phyloP scores from a whole-genome alignment of 1,284 basidiomycete species.

The Leccinum cinnamomeum region DNA sequence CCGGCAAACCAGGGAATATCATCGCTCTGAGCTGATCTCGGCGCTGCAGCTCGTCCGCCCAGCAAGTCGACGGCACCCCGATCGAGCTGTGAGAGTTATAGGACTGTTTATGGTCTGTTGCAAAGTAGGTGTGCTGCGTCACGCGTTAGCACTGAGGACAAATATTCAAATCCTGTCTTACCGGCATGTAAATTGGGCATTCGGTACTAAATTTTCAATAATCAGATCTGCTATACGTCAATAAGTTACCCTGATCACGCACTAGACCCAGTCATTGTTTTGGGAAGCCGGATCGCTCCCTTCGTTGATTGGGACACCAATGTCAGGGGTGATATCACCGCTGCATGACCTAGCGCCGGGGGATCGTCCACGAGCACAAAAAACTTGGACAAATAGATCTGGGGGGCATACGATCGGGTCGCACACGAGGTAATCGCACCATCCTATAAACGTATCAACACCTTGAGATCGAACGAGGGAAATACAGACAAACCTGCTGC shows the following conservation, averaged over 20 bases:
- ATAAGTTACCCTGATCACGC: slow-evolving; percentile 20
- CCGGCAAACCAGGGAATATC: slow-evolving; percentile 50
- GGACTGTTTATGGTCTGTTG: slow-evolving; percentile 60
- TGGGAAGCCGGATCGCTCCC: slow-evolving; percentile 52
- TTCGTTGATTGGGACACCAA: slow-evolving; percentile 41
- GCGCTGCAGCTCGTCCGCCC: slow-evolving; percentile 49
- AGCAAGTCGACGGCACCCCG: slow-evolving; percentile 32
- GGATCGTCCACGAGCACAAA: slow-evolving; percentile 17
- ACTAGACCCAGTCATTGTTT: slow-evolving; percentile 56
- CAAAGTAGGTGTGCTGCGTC: slow-evolving; percentile 55
- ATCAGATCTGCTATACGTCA: slow-evolving; percentile 13
- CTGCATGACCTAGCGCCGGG: neutral
- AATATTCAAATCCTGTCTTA: slow-evolving; percentile 21
- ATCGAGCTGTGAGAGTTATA: slow-evolving; percentile 28
- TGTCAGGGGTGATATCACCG: slow-evolving; percentile 17
- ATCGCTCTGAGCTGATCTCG: slow-evolving; percentile 45
- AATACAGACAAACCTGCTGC: slow-evolving; percentile 40
- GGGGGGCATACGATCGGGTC: slow-evolving; percentile 51
- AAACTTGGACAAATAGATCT: slow-evolving; percentile 41
- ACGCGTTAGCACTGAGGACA: slow-evolving; percentile 4
- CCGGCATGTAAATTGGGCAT: slow-evolving; percentile 55
- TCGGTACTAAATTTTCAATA: slow-evolving; percentile 35
- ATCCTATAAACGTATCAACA: slow-evolving; percentile 35
- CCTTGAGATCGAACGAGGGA: neutral
- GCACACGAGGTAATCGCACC: slow-evolving; percentile 64